Evolutionary conservation across 805 yeast genomes (phyloP).

Genomic region (Schwanniomyces yamadae): DNA sequence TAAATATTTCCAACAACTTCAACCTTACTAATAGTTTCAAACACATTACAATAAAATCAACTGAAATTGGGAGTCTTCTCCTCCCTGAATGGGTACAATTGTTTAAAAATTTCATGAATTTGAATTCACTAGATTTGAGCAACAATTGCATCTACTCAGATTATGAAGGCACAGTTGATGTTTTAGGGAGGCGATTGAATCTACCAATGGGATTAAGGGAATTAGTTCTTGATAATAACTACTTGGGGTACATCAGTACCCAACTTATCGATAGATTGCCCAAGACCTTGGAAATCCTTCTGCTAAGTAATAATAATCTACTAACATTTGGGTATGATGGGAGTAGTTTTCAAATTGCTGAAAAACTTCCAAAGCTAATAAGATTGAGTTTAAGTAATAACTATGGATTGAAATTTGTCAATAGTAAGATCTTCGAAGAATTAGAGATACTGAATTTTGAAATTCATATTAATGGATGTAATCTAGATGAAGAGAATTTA

Average conservation of each 20-base stretch:
- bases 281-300: conserved; percentile 21
- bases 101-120: conserved; percentile 21
- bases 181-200: conserved; percentile 14
- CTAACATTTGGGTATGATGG: conserved; percentile 10
- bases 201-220: conserved; percentile 24
- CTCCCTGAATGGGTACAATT: conserved; percentile 32
- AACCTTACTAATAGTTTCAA: conserved; percentile 11
- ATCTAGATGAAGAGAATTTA: conserved; percentile 13
- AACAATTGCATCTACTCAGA: conserved; percentile 23
- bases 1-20: conserved; percentile 16
- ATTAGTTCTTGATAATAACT: conserved; percentile 26
- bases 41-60: conserved; percentile 25
- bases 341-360: conserved; percentile 6
- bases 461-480: conserved; percentile 14
- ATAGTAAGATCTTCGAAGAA: conserved; percentile 13
- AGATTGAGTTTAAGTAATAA: conserved; percentile 17
- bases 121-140: conserved; percentile 21
- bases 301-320: conserved; percentile 20
- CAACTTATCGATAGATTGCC: conserved; percentile 26
- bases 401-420: conserved; percentile 10
- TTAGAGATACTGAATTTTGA: conserved; percentile 1
- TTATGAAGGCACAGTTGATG: conserved; percentile 14
- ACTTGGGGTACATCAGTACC: conserved; percentile 17
- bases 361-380: conserved; percentile 19
- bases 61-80: conserved; percentile 35